Evolutionary conservation across 352 stramenopile genomes (phyloP), one percentile per base, ranked within the genome.

Genomic region (Thalassiosira hispida): DNA sequence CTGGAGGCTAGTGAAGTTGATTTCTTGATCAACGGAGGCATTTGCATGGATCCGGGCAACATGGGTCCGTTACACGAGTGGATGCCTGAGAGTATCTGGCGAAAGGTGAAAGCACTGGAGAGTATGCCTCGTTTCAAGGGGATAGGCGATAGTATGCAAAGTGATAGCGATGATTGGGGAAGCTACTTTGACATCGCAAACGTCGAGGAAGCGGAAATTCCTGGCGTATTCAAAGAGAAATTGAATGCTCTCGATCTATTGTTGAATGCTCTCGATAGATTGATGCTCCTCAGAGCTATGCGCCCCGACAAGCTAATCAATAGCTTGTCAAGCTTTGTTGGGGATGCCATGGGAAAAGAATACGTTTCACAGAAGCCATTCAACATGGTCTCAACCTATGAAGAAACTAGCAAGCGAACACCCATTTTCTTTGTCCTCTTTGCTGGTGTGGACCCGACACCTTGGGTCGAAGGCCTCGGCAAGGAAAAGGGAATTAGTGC

Each of bases 371-470:
- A 96, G 97, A 89, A 98, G 95, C 69, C 96, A 98, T 90, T 97
- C 93, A 40, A 95, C 94, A 16, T 98, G 92, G 95, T 98, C 56
- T 94, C 97, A 47, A 97, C 92, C 62, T 97, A 97, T 70, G 61
- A 94, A 60, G 96, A 98, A 74, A 97, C 95, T 25, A 98, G 93
- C 20, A 96, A 96, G 4, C 96, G 88, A 18, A 98, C 96, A 20
- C 96, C 96, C 8, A 86, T 98, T 29, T 98, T 98, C 85, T 98
- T 98, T 81, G 98, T 98, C 63, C 86, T 98, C 7, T 98, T 94
- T 25, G 95, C 96, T 4, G 96, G 95, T 29, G 96, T 96, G 0
- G 97, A 98, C 82, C 95, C 98, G 9, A 95, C 98, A 27, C 94
- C 92, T 0, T 95, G 96, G 22, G 87, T 98, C 16, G 96, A 98